A percentile compares a stretch with the other conserved stretches of the same genome.
Conservation (phyloP, 176 grass and related monocot species). For the Carex myosuroides region DNA sequence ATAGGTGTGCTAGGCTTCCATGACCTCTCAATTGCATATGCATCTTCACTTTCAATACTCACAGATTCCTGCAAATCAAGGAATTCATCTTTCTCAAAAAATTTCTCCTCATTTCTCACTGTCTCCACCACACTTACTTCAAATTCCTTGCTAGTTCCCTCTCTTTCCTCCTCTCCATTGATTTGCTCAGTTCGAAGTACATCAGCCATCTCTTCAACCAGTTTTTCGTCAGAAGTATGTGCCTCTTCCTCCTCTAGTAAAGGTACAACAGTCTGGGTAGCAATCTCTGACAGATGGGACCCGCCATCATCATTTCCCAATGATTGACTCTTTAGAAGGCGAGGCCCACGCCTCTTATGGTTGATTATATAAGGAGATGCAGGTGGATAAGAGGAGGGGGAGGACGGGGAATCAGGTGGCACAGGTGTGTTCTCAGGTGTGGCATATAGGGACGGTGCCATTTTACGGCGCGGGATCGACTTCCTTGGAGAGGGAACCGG, state of each 20-base stretch:
- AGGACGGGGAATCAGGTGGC: conserved; percentile 6
- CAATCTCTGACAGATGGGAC: neutral
- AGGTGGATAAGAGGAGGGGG: conserved; percentile 36
- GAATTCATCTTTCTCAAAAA: conserved; percentile 14
- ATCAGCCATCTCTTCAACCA: conserved; percentile 2
- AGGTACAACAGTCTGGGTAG: neutral
- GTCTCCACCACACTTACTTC: neutral
- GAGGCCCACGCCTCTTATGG: conserved; percentile 37
- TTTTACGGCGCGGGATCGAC: neutral
- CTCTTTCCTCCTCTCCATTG: neutral
- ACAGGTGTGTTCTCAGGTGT: conserved; percentile 32
- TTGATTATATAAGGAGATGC: conserved; percentile 36
- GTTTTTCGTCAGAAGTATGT: neutral
- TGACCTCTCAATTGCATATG: neutral
- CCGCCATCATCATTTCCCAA: conserved; percentile 1
- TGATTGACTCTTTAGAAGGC: conserved; percentile 29
- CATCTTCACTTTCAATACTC: conserved; percentile 19
- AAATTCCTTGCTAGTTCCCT: neutral
- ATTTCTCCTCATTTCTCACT: conserved; percentile 11
- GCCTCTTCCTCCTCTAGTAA: conserved; percentile 5
- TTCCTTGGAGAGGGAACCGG: conserved; percentile 15
- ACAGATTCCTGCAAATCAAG: conserved; percentile 26
- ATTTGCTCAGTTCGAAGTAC: neutral
- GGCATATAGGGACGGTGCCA: conserved; percentile 27
- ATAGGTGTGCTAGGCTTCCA: conserved; percentile 29